Evolutionary conservation across 73 alveolate genomes (phyloP), one percentile per base, ranked within the genome.

Genomic region (Paramecium sexaurelia): DNA sequence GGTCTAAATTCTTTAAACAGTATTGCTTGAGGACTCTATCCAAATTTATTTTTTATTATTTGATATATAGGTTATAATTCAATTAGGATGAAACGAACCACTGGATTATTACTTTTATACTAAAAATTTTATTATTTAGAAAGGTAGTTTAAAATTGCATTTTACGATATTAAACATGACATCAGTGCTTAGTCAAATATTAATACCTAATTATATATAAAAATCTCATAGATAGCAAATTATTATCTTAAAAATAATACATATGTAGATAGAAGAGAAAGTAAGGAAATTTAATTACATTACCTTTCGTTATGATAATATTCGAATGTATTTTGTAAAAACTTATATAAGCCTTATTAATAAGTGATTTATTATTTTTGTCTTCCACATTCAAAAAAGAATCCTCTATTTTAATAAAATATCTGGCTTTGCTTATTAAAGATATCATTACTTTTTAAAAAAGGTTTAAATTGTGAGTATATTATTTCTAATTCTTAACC

Each of bases 321-420:
- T 33, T 71, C 56, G 4, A 37, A 35, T 1, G 56, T 4, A 36
- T 71, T 27, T 17, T 29, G 1, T n/a, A 71, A 71, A 7, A 71
- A 36, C 35, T 71, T 71, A 71, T 35, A 71, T 36, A 71, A 71
- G 9, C 55, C 86, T 36, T 71, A 71, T 71, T 32, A 71, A 17
- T 71, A 71, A 1, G 86, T 32, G 19, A 71, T 36, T 71, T 13
- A 71, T 33, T 71, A 24, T 35, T 32, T 32, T 20, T 71, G 15
- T 71, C 86, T 71, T 27, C 86, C 86, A 33, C 86, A 35, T 1
- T 71, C 86, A 71, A 35, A 71, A 71, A 71, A 71, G 56, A 71
- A 71, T 11, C 86, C 56, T 19, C 86, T 29, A n/a, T 13, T 61
- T 32, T 29, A 61, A 61, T 68, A 68, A 7, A n/a, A 26, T 6